phyloP scores from a whole-genome alignment of 345 rosid genomes.

The Pistacia vera region DNA sequence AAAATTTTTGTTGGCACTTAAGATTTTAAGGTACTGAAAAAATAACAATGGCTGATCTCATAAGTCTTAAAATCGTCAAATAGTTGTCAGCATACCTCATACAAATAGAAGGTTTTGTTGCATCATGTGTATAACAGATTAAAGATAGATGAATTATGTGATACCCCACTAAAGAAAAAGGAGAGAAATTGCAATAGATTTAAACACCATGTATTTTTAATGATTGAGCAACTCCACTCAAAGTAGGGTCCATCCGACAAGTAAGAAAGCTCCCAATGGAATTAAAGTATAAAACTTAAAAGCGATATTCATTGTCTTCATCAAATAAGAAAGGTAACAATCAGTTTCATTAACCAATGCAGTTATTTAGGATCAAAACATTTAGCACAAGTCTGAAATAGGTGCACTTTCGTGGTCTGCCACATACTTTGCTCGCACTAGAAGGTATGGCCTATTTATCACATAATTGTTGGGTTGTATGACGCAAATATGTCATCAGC shows the following conservation, averaged over 20 bases:
- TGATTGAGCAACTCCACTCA: not conserved
- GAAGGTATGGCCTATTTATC: not conserved
- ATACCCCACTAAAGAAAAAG: slow-evolving; percentile 13
- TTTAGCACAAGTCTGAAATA: not conserved
- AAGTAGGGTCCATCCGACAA: not conserved
- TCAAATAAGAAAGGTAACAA: not conserved
- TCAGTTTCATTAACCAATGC: not conserved
- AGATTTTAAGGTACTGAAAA: not conserved
- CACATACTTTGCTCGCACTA: not conserved
- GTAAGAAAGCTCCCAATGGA: slow-evolving; percentile 5
- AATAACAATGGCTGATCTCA: not conserved
- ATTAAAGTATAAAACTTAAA: not conserved
- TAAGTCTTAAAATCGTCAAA: not conserved
- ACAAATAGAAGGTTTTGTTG: not conserved
- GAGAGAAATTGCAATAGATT: not conserved
- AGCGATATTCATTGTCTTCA: not conserved
- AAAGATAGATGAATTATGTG: not conserved
- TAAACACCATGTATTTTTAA: not conserved
- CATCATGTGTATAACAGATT: not conserved
- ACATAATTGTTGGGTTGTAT: not conserved
- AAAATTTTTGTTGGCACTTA: not conserved
- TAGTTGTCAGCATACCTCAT: not conserved
- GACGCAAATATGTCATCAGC: not conserved
- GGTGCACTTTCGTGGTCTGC: not conserved
- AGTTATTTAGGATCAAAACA: not conserved